Conservation (phyloP, 2,329 filamentous ascomycete species). For the Trichoderma harzianum region DNA sequence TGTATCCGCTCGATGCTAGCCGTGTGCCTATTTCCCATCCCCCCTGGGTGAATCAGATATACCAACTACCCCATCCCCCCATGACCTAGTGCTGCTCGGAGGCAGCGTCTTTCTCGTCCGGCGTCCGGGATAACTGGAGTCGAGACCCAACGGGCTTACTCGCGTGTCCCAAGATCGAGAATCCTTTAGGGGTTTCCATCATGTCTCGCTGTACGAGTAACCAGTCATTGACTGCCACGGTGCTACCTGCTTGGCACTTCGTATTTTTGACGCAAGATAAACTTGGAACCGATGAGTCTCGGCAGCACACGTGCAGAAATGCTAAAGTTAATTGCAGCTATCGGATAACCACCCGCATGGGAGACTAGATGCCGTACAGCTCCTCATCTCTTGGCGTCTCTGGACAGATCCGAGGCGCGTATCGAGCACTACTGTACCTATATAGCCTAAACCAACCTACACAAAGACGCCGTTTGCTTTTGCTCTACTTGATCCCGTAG, state of each 20-base stretch:
- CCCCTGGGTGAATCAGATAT: slow-evolving; percentile 7
- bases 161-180: neutral
- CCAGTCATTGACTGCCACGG: neutral
- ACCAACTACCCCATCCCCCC: neutral
- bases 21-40: slow-evolving; percentile 1
- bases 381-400: neutral
- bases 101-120: neutral
- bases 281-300: neutral
- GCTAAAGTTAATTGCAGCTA: neutral
- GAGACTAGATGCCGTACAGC: neutral
- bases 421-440: neutral
- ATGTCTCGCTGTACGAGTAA: neutral
- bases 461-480: neutral
- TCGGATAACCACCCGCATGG: neutral
- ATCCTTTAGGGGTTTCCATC: neutral
- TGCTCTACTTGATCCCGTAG: neutral
- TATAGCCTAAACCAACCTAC: neutral
- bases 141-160: neutral
- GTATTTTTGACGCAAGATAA: neutral
- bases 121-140: neutral
- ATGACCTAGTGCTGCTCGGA: neutral
- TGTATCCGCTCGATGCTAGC: slow-evolving; percentile 7
- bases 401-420: neutral
- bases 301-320: neutral
- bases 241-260: neutral